Evolutionary conservation across 441 rosid genomes (phyloP).

Genomic region (Metrosideros polymorpha): DNA sequence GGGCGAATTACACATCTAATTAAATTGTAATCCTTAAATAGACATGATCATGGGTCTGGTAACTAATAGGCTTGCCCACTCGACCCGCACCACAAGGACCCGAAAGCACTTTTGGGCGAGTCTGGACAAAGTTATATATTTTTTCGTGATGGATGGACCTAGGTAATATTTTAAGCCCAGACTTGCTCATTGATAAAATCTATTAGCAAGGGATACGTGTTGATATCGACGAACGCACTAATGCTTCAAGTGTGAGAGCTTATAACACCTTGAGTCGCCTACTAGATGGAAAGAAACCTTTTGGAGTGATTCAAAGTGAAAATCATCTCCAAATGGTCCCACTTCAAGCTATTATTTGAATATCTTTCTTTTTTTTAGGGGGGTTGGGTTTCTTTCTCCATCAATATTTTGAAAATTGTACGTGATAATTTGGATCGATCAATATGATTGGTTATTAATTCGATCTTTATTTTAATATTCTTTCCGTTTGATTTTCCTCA

Average conservation of each 20-base stretch:
- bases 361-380: no score
- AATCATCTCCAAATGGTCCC: accelerated
- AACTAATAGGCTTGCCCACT: background rate
- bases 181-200: background rate
- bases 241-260: background rate
- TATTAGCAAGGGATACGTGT: background rate
- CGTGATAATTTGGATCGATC: background rate
- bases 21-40: background rate
- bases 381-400: background rate
- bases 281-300: background rate
- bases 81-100: accelerated
- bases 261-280: accelerated
- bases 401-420: background rate
- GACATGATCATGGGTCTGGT: background rate
- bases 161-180: accelerated
- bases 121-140: accelerated
- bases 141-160: background rate
- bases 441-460: background rate
- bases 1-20: background rate
- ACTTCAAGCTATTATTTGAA: background rate
- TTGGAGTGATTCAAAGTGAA: background rate
- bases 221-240: background rate
- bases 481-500: accelerated
- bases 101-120: accelerated
- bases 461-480: background rate